Base-by-base conservation (phyloP, 1,139 yeast genomes). In the Saccharomyces hybrid region DNA sequence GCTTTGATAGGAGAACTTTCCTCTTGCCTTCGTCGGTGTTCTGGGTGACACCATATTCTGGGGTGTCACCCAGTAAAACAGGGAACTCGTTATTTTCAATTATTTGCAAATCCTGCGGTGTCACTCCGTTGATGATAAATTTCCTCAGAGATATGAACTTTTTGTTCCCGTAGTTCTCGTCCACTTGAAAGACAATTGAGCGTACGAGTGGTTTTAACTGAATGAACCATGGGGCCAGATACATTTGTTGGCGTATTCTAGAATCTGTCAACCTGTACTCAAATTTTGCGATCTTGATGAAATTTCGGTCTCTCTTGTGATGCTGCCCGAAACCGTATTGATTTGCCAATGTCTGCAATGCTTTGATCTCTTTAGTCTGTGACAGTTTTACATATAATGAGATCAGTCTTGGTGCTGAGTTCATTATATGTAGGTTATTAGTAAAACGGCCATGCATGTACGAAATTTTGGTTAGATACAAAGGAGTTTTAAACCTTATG, bases 321-420 rank as follows among this genome's bases (percentile, higher is more conserved):
- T 49, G 27, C 46, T 61, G 58, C 3, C 68, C 67, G 46, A 58
- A 58, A 23, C 57, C 57, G 47, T 55, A 52, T n/a, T 53, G 49
- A 11, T 50, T 48, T 3, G 65, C 62, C 7, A 56, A 50, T 31
- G 53, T 48, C n/a, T 47, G 41, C 29, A 58, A 52, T 13, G 47
- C 53, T 13, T 47, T 54, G 26, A 53, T 41, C 19, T 52, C 55
- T 26, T 54, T 57, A 25, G 9, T 29, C 26, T 56, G 53, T 5
- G 59, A 54, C 26, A 68, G 57, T 48, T 64, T 61, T 13, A 72
- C 68, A 52, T 62, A 73, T 0, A 74, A 52, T 2, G 73, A 64
- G 0, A 72, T 60, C 1, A 48, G 51, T 47, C 62, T 67, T 2
- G 77, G 77, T 8, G 74, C 72, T 2, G 76, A 71, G 25, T 70